phyloP scores from a whole-genome alignment of 179 eudicot genomes.

The Beta corolliflora region DNA sequence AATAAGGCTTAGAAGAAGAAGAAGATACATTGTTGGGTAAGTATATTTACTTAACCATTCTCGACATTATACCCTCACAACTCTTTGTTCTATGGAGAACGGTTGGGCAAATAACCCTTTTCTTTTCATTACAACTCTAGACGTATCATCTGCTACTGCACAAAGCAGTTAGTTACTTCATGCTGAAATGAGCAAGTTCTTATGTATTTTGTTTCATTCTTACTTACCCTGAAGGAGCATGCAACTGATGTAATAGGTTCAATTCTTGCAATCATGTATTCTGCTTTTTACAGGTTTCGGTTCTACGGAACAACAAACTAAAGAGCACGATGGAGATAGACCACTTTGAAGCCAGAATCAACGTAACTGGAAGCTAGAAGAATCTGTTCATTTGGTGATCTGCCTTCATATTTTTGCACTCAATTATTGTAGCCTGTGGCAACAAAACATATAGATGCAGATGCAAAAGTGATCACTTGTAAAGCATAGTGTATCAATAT shows the following conservation, averaged over 20 bases:
- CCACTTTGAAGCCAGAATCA: slow-evolving; percentile 51
- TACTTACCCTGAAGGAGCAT: background rate
- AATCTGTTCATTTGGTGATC: background rate
- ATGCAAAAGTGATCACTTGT: background rate
- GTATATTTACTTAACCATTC: no score
- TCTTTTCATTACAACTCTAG: background rate
- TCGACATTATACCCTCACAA: no score
- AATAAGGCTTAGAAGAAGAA: no score
- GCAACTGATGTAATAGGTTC: background rate
- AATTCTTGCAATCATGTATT: background rate
- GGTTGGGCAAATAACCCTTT: no score
- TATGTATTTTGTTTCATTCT: background rate
- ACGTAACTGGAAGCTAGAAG: slow-evolving; percentile 22
- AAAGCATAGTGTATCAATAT: background rate
- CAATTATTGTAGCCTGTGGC: background rate
- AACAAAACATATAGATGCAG: background rate
- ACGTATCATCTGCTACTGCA: background rate
- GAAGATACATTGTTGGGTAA: background rate
- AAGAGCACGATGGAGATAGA: slow-evolving; percentile 38
- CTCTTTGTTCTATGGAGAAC: no score
- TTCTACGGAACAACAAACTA: slow-evolving; percentile 58
- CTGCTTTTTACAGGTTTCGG: slow-evolving; percentile 50
- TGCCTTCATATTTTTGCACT: background rate
- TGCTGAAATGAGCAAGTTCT: background rate
- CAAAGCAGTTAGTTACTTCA: background rate